A percentile compares a stretch with the other conserved stretches of the same genome.
Conservation (phyloP, 75 land plant genomes). For the Cunninghamia lanceolata region DNA sequence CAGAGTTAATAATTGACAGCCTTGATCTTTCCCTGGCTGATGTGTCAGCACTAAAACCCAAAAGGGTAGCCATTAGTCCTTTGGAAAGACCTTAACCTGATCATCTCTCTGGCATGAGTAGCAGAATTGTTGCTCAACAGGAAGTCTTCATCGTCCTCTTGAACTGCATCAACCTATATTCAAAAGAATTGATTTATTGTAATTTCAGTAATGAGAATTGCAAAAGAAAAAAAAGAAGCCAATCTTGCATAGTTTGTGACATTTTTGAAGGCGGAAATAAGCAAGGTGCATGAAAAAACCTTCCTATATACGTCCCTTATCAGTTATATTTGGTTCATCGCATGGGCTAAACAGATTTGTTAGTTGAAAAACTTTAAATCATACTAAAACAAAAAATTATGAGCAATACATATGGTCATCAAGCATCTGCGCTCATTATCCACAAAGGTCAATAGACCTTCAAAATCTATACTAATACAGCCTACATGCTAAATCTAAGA, state of each 20-base stretch:
- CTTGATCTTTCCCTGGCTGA: neutral
- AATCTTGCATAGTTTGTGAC: neutral
- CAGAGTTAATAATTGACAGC: neutral
- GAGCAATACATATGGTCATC: neutral
- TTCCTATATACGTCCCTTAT: neutral
- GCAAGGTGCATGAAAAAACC: neutral
- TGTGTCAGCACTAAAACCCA: conserved; percentile 2
- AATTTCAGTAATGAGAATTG: neutral
- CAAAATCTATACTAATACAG: neutral
- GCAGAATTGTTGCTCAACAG: neutral
- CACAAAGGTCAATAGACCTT: neutral
- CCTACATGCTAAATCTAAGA: neutral
- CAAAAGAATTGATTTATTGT: neutral
- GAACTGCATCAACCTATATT: conserved; percentile 8
- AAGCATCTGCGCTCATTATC: neutral
- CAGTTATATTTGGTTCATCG: neutral
- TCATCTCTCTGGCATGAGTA: neutral
- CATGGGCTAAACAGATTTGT: neutral
- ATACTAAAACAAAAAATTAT: neutral
- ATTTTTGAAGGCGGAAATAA: neutral
- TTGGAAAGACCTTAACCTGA: neutral
- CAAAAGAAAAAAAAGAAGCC: neutral
- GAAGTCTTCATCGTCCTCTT: conserved; percentile 8
- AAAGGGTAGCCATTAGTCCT: conserved; percentile 1
- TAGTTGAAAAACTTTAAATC: neutral